Conservation (phyloP, 129 eudicot genomes). For the Rutidosis leptorrhynchoides region DNA sequence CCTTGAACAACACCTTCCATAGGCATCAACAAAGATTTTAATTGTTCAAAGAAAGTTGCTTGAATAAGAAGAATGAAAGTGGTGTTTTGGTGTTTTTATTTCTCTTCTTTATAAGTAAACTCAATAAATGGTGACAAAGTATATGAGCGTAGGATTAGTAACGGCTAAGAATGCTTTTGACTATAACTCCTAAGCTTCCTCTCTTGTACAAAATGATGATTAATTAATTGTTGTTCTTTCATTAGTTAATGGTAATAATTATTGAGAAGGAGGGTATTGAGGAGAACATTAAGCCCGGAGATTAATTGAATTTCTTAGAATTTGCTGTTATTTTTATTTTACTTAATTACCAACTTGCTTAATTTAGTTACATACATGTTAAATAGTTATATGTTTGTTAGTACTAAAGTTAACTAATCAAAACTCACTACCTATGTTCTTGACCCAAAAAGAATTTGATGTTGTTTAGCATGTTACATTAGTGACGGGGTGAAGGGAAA, state of each 20-base stretch:
- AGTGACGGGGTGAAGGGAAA: too few relatives aligned
- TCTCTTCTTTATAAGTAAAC: slow-evolving; percentile 20
- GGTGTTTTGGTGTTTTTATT: slow-evolving; percentile 28
- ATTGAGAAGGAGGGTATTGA: slow-evolving; percentile 34
- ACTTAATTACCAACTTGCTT: slow-evolving; percentile 5
- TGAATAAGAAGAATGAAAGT: slow-evolving; percentile 10
- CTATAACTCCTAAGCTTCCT: slow-evolving; percentile 52
- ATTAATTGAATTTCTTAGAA: slow-evolving; percentile 19
- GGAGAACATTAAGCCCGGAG: slow-evolving; percentile 36
- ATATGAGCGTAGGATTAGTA: slow-evolving; percentile 31
- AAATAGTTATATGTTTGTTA: neutral
- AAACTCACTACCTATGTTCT: neutral
- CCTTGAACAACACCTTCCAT: slow-evolving; percentile 43
- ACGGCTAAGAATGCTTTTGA: slow-evolving; percentile 29
- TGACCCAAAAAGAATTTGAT: neutral
- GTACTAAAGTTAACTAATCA: neutral
- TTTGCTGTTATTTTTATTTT: neutral
- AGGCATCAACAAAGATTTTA: too few relatives aligned
- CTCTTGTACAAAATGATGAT: slow-evolving; percentile 23
- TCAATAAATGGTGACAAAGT: slow-evolving; percentile 26
- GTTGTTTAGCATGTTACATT: neutral
- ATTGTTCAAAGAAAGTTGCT: slow-evolving; percentile 19
- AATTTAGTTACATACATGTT: neutral
- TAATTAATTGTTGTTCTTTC: slow-evolving; percentile 21
- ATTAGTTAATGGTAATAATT: slow-evolving; percentile 24